phyloP scores from a whole-genome alignment of 2,329 filamentous ascomycete genomes.

The Sporothrix schenckii region DNA sequence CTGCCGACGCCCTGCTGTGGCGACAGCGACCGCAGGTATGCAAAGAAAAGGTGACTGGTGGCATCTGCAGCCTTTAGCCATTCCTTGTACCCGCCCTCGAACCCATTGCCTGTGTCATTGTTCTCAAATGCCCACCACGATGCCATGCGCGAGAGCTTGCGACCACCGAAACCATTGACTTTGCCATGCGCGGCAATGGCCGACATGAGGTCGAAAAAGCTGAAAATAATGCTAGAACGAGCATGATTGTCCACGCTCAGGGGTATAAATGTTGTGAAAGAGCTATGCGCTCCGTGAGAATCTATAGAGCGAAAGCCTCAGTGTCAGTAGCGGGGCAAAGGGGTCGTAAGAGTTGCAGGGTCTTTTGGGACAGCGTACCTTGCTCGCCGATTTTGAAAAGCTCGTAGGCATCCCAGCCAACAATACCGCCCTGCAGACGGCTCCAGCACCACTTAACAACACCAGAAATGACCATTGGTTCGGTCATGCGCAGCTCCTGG shows the following conservation, averaged over 20 bases:
- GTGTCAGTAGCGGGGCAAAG: neutral
- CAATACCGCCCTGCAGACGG: slow-evolving; percentile 83
- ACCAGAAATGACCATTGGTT: slow-evolving; percentile 92
- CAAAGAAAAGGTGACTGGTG: slow-evolving; percentile 96
- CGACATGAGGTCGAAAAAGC: slow-evolving; percentile 92
- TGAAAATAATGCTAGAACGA: slow-evolving; percentile 85
- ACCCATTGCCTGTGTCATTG: slow-evolving; percentile 81
- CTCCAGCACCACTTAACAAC: slow-evolving; percentile 99
- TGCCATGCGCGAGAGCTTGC: slow-evolving; percentile 91
- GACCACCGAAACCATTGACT: slow-evolving; percentile 85
- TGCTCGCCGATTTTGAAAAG: slow-evolving; percentile 92
- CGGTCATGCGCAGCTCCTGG: slow-evolving; percentile 88
- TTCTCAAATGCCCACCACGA: slow-evolving; percentile 99
- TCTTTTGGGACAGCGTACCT: slow-evolving; percentile 55
- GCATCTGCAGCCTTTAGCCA: slow-evolving; percentile 94
- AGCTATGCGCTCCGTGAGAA: slow-evolving; percentile 86
- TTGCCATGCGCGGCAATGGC: slow-evolving; percentile 93
- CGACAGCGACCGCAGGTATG: slow-evolving; percentile 85
- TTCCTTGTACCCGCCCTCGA: slow-evolving; percentile 88
- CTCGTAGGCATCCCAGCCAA: slow-evolving; percentile 97
- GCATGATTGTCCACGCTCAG: slow-evolving; percentile 87
- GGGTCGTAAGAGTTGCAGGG: neutral
- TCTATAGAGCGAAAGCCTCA: slow-evolving; percentile 56
- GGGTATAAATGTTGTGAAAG: slow-evolving; percentile 95
- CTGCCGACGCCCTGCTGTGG: slow-evolving; percentile 77